Evolutionary conservation across 768 basidiomycete genomes (phyloP).

Genomic region (Lentinula detonsa): DNA sequence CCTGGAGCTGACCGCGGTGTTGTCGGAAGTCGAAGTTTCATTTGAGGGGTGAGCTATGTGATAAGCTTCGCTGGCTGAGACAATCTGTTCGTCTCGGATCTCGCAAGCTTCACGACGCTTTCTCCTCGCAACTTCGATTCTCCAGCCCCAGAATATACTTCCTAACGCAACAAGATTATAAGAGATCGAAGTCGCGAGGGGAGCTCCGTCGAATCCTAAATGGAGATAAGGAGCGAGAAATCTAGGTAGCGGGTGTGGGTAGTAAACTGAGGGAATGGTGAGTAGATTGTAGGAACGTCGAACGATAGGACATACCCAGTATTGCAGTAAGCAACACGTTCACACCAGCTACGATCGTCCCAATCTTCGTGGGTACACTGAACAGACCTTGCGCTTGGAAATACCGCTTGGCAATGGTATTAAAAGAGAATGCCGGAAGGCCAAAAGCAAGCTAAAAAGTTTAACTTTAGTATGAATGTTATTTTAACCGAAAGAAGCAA

Average conservation of each 20-base stretch:
- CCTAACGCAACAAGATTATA: conserved; percentile 70
- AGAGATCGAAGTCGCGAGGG: conserved; percentile 81
- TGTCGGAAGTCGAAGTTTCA: background rate
- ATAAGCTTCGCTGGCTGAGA: too few species aligned
- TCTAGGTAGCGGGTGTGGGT: conserved; percentile 37
- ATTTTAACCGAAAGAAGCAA: conserved; percentile 28
- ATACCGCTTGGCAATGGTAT: conserved; percentile 18
- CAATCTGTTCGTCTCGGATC: background rate
- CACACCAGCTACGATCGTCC: conserved; percentile 76
- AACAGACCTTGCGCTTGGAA: conserved; percentile 53
- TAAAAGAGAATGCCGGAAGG: conserved; percentile 47
- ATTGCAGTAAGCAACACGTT: conserved; percentile 39
- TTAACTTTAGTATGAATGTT: background rate
- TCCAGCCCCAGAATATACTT: background rate
- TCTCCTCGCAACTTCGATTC: background rate
- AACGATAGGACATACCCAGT: conserved; percentile 52
- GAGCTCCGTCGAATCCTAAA: conserved; percentile 89
- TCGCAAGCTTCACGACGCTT: background rate
- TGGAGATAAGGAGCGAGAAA: conserved; percentile 31
- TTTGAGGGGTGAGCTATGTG: background rate
- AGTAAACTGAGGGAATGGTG: conserved; percentile 39
- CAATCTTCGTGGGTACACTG: conserved; percentile 77
- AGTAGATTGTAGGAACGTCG: conserved; percentile 23
- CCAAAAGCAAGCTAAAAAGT: background rate
- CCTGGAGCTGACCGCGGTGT: background rate